phyloP scores from a whole-genome alignment of 441 rosid genomes.

The Euphorbia corollata region DNA sequence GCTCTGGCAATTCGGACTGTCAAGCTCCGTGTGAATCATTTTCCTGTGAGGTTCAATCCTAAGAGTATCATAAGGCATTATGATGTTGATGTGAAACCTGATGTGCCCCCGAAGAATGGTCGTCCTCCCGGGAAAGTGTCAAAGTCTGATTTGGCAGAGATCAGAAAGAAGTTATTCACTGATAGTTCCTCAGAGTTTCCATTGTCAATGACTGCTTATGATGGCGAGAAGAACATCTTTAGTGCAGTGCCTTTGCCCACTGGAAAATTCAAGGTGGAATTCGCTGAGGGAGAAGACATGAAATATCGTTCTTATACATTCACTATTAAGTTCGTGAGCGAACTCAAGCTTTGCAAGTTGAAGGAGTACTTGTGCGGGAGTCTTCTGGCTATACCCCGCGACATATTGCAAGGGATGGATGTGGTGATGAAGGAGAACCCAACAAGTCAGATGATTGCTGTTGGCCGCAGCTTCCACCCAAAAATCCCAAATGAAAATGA shows the following conservation, averaged over 20 bases:
- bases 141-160: constrained; percentile 35
- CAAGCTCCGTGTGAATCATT: constrained; percentile 59
- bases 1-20: constrained; percentile 26
- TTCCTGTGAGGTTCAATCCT: constrained; percentile 43
- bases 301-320: constrained; percentile 28
- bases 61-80: constrained; percentile 50
- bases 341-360: constrained; percentile 49
- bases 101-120: constrained; percentile 22
- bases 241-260: constrained; percentile 54
- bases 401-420: constrained; percentile 80
- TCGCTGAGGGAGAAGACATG: constrained; percentile 38
- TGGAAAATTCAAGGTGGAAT: constrained; percentile 43
- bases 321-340: constrained; percentile 52
- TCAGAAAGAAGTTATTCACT: constrained; percentile 46
- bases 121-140: constrained; percentile 37
- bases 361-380: constrained; percentile 48
- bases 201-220: constrained; percentile 62
- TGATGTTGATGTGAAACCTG: constrained; percentile 53
- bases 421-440: constrained; percentile 91
- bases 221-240: constrained; percentile 81
- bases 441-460: constrained; percentile 47
- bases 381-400: constrained; percentile 43
- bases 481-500: constrained; percentile 19
- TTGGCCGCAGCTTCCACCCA: constrained; percentile 56
- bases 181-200: constrained; percentile 48